Conservation (phyloP, 2,329 filamentous ascomycete genomes). For the Aspergillus pseudoglaucus region DNA sequence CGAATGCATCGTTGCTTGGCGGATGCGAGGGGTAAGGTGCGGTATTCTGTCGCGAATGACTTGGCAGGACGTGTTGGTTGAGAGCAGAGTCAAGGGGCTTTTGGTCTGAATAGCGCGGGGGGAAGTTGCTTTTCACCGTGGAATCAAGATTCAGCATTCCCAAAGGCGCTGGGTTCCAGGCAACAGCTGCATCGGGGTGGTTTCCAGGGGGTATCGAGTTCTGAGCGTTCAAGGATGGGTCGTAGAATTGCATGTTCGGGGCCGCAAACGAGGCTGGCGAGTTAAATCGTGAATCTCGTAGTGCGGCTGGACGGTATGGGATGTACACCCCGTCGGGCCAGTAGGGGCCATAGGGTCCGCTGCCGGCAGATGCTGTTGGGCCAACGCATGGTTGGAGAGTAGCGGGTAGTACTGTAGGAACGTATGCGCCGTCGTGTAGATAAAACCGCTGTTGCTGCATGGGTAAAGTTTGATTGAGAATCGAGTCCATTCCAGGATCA, state of each 20-base stretch:
- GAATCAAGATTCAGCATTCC: slow-evolving; percentile 22
- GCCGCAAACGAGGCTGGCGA: slow-evolving; percentile 19
- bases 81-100: slow-evolving; percentile 20
- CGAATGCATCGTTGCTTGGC: slow-evolving; percentile 15
- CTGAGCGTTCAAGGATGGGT: slow-evolving; percentile 25
- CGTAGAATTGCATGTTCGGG: slow-evolving; percentile 20
- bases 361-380: slow-evolving; percentile 52
- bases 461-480: slow-evolving; percentile 52
- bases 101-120: slow-evolving; percentile 32
- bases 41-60: slow-evolving; percentile 18
- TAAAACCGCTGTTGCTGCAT: slow-evolving; percentile 38
- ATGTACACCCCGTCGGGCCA: slow-evolving; percentile 59
- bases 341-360: slow-evolving; percentile 55
- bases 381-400: slow-evolving; percentile 52
- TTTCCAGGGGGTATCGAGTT: slow-evolving; percentile 19
- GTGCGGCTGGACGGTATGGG: slow-evolving; percentile 53
- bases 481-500: slow-evolving; percentile 52
- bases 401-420: slow-evolving; percentile 55
- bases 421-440: slow-evolving; percentile 43
- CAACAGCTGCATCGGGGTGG: slow-evolving; percentile 20
- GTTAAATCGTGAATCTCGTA: slow-evolving; percentile 47
- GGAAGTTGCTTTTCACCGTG: slow-evolving; percentile 29
- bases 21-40: slow-evolving; percentile 16
- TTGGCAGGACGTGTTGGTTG: slow-evolving; percentile 23
- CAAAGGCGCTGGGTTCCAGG: slow-evolving; percentile 27